These are phyloP conservation scores for Pascua sp. DNA, from an alignment of 1,284 basidiomycete species.

Conservation along the genomic window DNA sequence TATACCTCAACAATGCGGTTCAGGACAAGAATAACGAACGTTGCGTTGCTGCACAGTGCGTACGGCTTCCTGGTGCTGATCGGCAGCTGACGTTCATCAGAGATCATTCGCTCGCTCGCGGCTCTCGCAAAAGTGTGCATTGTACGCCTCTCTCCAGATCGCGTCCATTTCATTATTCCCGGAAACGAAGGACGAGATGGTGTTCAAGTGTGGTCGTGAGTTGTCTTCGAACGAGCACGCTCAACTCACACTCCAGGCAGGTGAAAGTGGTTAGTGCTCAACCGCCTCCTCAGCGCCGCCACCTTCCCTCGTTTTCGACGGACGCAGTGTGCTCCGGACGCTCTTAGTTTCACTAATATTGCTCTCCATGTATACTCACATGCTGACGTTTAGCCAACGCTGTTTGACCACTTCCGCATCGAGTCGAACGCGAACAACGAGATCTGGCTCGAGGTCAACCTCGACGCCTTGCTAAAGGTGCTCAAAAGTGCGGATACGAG, in stretches of 20 bases:
- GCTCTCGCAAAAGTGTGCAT: slow-evolving; percentile 78
- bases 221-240: slow-evolving; percentile 19
- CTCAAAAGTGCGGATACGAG: slow-evolving; percentile 53
- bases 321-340: no score
- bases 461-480: slow-evolving; percentile 70
- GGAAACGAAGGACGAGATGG: slow-evolving; percentile 79
- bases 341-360: neutral
- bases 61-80: neutral
- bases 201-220: slow-evolving; percentile 89
- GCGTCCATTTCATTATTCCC: slow-evolving; percentile 68
- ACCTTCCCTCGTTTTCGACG: no score
- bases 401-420: slow-evolving; percentile 79
- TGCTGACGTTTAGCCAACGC: slow-evolving; percentile 57
- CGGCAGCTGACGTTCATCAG: slow-evolving; percentile 46
- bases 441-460: slow-evolving; percentile 64
- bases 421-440: slow-evolving; percentile 77
- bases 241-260: slow-evolving; percentile 29
- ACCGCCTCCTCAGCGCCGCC: neutral
- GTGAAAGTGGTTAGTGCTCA: slow-evolving; percentile 47
- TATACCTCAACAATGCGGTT: slow-evolving; percentile 57
- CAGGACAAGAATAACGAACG: slow-evolving; percentile 61
- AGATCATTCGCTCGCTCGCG: slow-evolving; percentile 70
- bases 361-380: slow-evolving; percentile 55
- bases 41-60: slow-evolving; percentile 60
- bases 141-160: slow-evolving; percentile 69